These are phyloP conservation scores for Stemphylium vesicarium DNA, from an alignment of 2,329 filamentous ascomycete genomes.

Conservation along the genomic window DNA sequence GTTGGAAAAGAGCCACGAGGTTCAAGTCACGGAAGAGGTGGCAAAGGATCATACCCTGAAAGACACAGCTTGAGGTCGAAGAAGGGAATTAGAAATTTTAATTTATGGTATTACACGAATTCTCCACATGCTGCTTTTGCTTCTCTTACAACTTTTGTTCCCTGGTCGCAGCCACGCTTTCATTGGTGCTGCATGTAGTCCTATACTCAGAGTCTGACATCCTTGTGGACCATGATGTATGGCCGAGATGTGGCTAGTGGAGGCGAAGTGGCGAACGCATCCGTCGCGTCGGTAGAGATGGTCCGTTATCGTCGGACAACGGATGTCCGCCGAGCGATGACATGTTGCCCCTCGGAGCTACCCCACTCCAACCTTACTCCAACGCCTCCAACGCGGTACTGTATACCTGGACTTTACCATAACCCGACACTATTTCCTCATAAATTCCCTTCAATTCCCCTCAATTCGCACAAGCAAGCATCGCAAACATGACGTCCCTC, in stretches of 20 bases:
- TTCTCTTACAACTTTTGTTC: background rate
- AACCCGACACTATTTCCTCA: background rate
- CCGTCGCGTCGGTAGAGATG: constrained; percentile 3
- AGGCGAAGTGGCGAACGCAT: background rate
- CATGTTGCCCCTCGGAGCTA: constrained; percentile 6
- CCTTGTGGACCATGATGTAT: too few species aligned
- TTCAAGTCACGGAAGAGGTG: constrained; percentile 27
- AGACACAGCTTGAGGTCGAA: constrained; percentile 1
- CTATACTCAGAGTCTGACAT: too few species aligned
- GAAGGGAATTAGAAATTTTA: too few species aligned
- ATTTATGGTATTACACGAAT: background rate
- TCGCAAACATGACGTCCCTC: constrained; percentile 32
- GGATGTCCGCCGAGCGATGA: constrained; percentile 9
- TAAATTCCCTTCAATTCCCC: too few species aligned
- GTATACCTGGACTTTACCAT: background rate
- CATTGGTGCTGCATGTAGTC: too few species aligned
- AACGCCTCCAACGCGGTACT: constrained; percentile 6
- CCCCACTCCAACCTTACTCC: constrained; percentile 11
- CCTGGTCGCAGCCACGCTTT: background rate
- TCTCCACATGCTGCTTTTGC: background rate
- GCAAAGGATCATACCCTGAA: background rate
- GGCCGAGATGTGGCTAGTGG: too few species aligned
- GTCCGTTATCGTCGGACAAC: constrained; percentile 4
- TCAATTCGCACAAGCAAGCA: background rate
- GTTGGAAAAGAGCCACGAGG: constrained; percentile 41